phyloP scores from a whole-genome alignment of 495 filamentous ascomycete genomes.

The Lepidopterella palustris region DNA sequence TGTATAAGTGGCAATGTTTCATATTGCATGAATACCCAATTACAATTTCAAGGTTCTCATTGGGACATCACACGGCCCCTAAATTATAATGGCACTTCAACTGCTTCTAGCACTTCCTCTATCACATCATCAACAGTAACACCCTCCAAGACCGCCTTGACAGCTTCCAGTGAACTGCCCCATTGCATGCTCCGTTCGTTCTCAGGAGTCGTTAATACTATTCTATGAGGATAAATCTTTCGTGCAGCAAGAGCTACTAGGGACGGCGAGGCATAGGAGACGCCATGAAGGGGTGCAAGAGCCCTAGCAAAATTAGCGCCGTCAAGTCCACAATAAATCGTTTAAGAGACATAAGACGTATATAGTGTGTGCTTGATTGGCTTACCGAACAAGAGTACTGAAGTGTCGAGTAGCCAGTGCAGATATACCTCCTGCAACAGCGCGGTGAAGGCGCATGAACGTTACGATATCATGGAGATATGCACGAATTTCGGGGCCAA shows the following conservation, averaged over 20 bases:
- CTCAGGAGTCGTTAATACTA: conserved; percentile 59
- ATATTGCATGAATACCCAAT: no score
- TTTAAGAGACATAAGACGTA: background rate
- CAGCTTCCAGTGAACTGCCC: conserved; percentile 70
- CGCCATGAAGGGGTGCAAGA: conserved; percentile 75
- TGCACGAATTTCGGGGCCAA: conserved; percentile 60
- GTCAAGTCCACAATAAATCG: no score
- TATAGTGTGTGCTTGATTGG: conserved; percentile 1
- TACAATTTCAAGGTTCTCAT: no score
- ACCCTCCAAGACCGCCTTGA: conserved; percentile 58
- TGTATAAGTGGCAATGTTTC: no score
- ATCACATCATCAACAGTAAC: conserved; percentile 71
- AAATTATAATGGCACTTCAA: conserved; percentile 67
- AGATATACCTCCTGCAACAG: conserved; percentile 69
- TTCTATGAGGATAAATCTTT: conserved; percentile 83
- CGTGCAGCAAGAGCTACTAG: conserved; percentile 74
- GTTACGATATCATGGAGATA: conserved; percentile 81
- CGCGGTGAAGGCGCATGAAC: conserved; percentile 80
- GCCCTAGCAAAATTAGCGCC: conserved; percentile 36
- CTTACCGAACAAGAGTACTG: conserved; percentile 54
- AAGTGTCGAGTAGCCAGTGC: conserved; percentile 74
- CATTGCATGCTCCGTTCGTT: conserved; percentile 87
- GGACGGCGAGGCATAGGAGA: conserved; percentile 77
- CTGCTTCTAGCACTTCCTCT: conserved; percentile 67
- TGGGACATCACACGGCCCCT: no score